Base-by-base conservation (phyloP, 2,329 filamentous ascomycete species). In the Epichloe brachyelytri region DNA sequence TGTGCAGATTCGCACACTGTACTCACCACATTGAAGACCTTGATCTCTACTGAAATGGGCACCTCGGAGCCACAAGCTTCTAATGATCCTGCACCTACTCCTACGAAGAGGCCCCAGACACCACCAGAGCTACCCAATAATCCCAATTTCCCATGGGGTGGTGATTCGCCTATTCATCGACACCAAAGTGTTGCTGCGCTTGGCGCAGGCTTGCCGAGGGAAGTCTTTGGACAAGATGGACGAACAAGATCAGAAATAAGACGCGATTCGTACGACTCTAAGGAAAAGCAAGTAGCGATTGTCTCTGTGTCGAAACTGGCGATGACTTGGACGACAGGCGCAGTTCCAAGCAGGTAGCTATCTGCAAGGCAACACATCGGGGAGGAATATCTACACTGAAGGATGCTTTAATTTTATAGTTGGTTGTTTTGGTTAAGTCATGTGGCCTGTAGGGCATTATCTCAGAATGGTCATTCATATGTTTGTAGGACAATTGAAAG, bases 111-210 rank as follows among this genome's bases (percentile, higher is more conserved):
- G 6, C 7, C 34, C 3, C 20, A 48, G 55, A 20, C 54, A 14
- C 53, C 56, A 19, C 54, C 56, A 36, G 43, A 53, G 8, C 51
- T 66, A 34, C 62, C 65, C 5, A 55, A 58, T 2, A 63, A 65
- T 33, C 59, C 63, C 15, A 63, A 66, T 51, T 68, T 60, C 26
- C 66, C 67, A 2, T 69, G 67, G 67, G 67, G 65, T 11, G 64
- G 62, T 33, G 59, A 62, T 53, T 66, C 61, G 38, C 65, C 65
- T 1, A 51, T 64, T 36, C 65, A 69, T 53, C 65, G 66, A 5
- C 64, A 68, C 47, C 60, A 62, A 33, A 63, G 64, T 49, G 56
- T 61, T 46, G 59, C 58, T 7, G 55, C 56, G n/a, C 56, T 63
- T 3, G 53, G 56, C 33, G 49, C 57, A n/a, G 61, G 60, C 20